Percentiles rank a stretch among this genome's conserved stretches.
Conservation (phyloP, 1,139 yeast species). For the Candida anutae region DNA sequence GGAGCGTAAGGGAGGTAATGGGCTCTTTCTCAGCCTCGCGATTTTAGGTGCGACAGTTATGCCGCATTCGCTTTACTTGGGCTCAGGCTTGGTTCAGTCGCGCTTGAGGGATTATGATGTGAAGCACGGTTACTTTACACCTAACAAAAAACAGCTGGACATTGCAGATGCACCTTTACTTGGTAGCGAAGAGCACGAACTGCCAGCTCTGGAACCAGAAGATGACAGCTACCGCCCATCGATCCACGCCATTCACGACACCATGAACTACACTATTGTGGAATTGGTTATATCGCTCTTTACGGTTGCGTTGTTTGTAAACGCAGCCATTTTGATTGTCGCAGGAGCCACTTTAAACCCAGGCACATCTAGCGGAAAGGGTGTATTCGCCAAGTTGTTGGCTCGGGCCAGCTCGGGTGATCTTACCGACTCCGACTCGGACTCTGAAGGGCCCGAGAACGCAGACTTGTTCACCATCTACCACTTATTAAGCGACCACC, state of each 20-base stretch:
- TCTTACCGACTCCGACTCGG: slow-evolving; percentile 38
- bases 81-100: slow-evolving; percentile 90
- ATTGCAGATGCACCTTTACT: neutral
- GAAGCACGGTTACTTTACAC: slow-evolving; percentile 44
- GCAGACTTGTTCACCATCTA: slow-evolving; percentile 89
- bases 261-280: slow-evolving; percentile 65
- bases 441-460: slow-evolving; percentile 36
- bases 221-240: slow-evolving; percentile 52
- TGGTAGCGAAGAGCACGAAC: neutral
- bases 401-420: slow-evolving; percentile 34
- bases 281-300: slow-evolving; percentile 70
- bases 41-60: slow-evolving; percentile 94
- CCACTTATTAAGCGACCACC: slow-evolving; percentile 58
- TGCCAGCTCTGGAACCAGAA: slow-evolving; percentile 6
- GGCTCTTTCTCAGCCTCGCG: slow-evolving; percentile 80
- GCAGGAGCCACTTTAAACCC: slow-evolving; percentile 66
- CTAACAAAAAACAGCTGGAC: slow-evolving; percentile 1
- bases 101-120: slow-evolving; percentile 76
- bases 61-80: slow-evolving; percentile 93
- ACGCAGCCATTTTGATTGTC: slow-evolving; percentile 75
- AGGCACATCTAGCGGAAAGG: slow-evolving; percentile 3
- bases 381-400: neutral
- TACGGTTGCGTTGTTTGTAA: slow-evolving; percentile 78
- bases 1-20: slow-evolving; percentile 57
- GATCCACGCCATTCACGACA: slow-evolving; percentile 59